Evolutionary conservation across 2,329 filamentous ascomycete species (phyloP), one percentile per base, ranked within the genome.

Genomic region (Talaromyces albobiverticillius): DNA sequence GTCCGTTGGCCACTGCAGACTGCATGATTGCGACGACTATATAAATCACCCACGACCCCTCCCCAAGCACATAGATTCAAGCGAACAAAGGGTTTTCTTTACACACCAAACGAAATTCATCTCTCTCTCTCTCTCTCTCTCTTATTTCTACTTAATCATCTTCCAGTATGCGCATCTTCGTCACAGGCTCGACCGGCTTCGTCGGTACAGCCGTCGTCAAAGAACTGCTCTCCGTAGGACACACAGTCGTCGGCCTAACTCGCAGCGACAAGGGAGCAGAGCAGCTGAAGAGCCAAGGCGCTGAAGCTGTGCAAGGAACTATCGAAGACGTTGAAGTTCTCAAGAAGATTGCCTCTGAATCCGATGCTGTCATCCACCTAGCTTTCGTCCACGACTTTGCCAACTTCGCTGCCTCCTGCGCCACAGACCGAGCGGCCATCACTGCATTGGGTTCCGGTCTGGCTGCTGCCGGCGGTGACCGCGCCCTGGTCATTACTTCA

Each of bases 371-470:
- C 3, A 46, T 46, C 1, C 51, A 53, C 20, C 51, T 53, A 13
- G 51, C 29, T 18, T 53, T 53, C 43, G 38, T 38, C 23, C 51
- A 53, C 26, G 22, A 53, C 31, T 38, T 53, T 25, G 9, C 51
- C 32, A 8, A 43, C n/a, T 53, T 46, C 31, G 34, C 18, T 2
- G 22, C 18, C 16, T 6, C 25, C 22, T 53, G 51, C 22, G 42
- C 16, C 3, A 43, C 43, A 14, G 51, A 53, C 26, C 34, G 51
- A 8, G 32, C 22, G 10, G 34, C 32, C 32, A 43, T 47, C 20
- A 46, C 31, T 14, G 51, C 51, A 7, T 26, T 53, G 23, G 20
- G 29, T 7, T 31, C 18, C 7, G 32, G 18, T 13, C 20, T 53
- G 32, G 41, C 20, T 43, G 34, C 34, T 16, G 41, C 42, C 25